Evolutionary conservation across 2,329 filamentous ascomycete genomes (phyloP).

Genomic region (Penicillium nordicum): DNA sequence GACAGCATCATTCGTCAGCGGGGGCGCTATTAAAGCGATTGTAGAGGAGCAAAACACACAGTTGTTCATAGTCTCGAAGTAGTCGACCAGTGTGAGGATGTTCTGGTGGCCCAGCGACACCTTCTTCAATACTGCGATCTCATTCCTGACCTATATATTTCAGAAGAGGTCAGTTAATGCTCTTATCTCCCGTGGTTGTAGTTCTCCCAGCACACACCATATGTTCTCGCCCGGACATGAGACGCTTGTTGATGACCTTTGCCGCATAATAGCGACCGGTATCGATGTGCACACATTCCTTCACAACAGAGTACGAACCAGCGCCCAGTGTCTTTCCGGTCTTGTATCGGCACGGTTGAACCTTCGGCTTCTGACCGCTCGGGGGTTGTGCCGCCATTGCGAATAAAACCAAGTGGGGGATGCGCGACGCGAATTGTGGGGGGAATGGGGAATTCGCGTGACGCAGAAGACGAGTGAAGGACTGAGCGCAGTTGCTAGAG

Average conservation of each 20-base stretch:
- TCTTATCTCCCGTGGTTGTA: background rate
- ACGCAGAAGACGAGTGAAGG: background rate
- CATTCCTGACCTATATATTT: conserved; percentile 74
- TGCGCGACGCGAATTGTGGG: background rate
- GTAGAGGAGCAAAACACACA: conserved; percentile 47
- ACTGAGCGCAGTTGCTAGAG: background rate
- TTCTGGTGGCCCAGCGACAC: conserved; percentile 99
- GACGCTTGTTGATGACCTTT: conserved; percentile 97
- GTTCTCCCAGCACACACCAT: conserved; percentile 63
- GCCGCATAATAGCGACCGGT: conserved; percentile 97
- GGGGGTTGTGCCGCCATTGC: conserved; percentile 33
- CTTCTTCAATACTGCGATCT: conserved; percentile 93
- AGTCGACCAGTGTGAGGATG: conserved; percentile 95
- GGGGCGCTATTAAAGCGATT: background rate
- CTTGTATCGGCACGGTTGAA: conserved; percentile 97
- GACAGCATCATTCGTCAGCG: conserved; percentile 15
- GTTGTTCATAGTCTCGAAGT: conserved; percentile 99
- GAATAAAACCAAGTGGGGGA: conserved; percentile 1
- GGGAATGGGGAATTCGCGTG: background rate
- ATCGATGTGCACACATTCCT: conserved; percentile 98
- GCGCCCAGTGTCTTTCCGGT: conserved; percentile 96
- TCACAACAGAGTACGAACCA: conserved; percentile 96
- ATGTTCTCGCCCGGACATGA: conserved; percentile 96
- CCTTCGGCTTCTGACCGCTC: conserved; percentile 52
- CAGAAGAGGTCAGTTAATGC: conserved; percentile 10